phyloP scores from a whole-genome alignment of 2,329 filamentous ascomycete genomes.

The Pseudogymnoascus sp. region DNA sequence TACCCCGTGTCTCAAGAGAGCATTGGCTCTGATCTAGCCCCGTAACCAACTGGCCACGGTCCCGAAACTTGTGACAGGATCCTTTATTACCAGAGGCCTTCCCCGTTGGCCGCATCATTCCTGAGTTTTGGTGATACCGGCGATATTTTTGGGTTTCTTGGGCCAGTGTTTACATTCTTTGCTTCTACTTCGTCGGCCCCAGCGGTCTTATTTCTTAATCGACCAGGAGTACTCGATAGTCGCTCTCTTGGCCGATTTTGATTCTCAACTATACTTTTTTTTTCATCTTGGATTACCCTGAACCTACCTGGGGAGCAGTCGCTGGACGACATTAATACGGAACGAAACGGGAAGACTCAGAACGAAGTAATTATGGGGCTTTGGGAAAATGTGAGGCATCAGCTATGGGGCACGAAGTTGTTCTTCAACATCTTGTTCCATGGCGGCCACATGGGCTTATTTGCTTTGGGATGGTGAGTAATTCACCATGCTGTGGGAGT shows the following conservation, averaged over 20 bases:
- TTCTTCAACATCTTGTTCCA: constrained; percentile 77
- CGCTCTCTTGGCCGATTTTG: background rate
- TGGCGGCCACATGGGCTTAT: constrained; percentile 68
- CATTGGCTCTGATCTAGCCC: background rate
- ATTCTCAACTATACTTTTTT: constrained; percentile 17
- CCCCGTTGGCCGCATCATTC: background rate
- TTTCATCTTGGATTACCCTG: background rate
- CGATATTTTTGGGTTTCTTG: constrained; percentile 8
- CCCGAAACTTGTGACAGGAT: background rate
- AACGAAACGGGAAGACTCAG: constrained; percentile 11
- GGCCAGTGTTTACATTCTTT: constrained; percentile 4
- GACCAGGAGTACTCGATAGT: background rate
- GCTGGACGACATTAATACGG: constrained; percentile 23
- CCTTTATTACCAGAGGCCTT: constrained; percentile 2
- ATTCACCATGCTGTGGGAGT: constrained; percentile 11
- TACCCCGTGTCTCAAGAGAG: background rate
- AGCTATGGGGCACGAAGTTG: constrained; percentile 63
- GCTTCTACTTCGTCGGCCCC: constrained; percentile 11
- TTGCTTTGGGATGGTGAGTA: constrained; percentile 71
- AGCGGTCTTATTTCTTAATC: constrained; percentile 11
- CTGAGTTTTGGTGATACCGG: constrained; percentile 1
- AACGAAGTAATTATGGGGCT: constrained; percentile 22
- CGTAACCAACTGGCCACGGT: background rate
- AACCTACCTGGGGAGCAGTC: constrained; percentile 18
- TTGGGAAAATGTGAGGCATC: constrained; percentile 41